Percentiles rank a stretch among this genome's conserved stretches.
Evolutionary conservation across 345 rosid genomes (phyloP).

Genomic region (sweet orange (Citrus sinensis)): DNA sequence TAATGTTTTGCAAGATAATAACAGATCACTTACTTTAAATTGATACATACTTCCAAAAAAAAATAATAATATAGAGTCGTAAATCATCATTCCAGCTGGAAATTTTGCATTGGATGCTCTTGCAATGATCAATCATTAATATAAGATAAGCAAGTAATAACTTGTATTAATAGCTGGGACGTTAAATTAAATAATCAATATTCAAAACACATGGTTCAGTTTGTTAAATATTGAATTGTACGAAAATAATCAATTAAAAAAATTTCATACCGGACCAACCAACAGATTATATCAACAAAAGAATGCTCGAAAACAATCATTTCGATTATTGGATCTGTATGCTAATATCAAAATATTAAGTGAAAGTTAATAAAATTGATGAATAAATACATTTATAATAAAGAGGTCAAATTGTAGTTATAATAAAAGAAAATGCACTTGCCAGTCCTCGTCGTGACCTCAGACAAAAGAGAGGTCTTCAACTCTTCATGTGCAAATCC

Average conservation of each 20-base stretch:
- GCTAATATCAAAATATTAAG: not conserved
- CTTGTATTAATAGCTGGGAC: constrained; percentile 20
- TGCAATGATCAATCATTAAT: constrained; percentile 11
- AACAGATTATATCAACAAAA: constrained; percentile 10
- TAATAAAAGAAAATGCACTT: not conserved
- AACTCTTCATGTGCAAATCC: constrained; percentile 44
- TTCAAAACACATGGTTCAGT: not conserved
- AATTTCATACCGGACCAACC: not conserved
- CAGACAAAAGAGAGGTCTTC: not conserved
- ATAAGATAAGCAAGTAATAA: not conserved
- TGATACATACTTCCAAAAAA: not conserved
- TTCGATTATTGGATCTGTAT: constrained; percentile 13
- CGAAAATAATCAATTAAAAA: not conserved
- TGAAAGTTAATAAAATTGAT: not conserved
- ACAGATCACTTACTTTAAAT: no score
- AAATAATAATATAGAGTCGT: not conserved
- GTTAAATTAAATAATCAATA: not conserved
- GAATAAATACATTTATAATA: not conserved
- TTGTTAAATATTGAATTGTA: not conserved
- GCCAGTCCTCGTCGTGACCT: constrained; percentile 14
- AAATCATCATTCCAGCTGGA: constrained; percentile 27
- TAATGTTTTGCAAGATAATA: no score
- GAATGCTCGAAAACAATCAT: constrained; percentile 11
- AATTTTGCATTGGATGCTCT: constrained; percentile 37
- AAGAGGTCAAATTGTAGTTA: not conserved